A percentile compares a stretch with the other conserved stretches of the same genome.
Evolutionary conservation across 768 basidiomycete genomes (phyloP).

Genomic region (Naganishia friedmannii): DNA sequence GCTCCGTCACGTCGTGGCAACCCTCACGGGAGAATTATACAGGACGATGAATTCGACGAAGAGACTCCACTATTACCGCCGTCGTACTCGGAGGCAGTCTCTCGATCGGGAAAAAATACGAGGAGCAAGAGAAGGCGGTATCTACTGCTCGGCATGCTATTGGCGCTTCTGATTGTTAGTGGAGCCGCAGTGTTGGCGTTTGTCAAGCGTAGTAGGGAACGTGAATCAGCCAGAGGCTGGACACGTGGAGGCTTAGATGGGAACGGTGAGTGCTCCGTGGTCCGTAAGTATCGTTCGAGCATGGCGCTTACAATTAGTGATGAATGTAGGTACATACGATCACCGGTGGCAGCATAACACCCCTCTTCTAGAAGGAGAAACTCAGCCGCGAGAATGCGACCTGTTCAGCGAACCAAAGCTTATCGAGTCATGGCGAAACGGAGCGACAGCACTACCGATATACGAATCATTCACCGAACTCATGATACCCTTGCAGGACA

Average conservation of each 20-base stretch:
- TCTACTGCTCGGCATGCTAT: not conserved
- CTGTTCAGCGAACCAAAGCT: conserved; percentile 10
- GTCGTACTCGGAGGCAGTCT: conserved; percentile 8
- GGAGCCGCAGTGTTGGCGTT: not conserved
- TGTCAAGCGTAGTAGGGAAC: not conserved
- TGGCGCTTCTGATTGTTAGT: not conserved
- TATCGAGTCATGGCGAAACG: conserved; percentile 9
- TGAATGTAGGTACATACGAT: not conserved
- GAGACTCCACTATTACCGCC: conserved; percentile 16
- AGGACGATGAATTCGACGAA: not conserved
- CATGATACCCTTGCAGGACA: not conserved
- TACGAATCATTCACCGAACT: conserved; percentile 1
- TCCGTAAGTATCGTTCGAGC: not conserved
- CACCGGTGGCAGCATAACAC: conserved; percentile 7
- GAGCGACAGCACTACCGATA: conserved; percentile 8
- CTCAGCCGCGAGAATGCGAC: conserved; percentile 18
- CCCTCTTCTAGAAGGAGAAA: not conserved
- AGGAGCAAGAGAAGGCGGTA: conserved; percentile 2
- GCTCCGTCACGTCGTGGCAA: not conserved
- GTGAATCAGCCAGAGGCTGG: not conserved
- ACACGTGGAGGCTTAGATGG: conserved; percentile 12
- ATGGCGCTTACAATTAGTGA: not conserved
- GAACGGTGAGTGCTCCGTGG: not conserved
- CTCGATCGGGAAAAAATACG: not conserved
- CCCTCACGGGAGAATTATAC: not conserved